Evolutionary conservation across 2,329 filamentous ascomycete genomes (phyloP), one percentile per base, ranked within the genome.

Genomic region (Alternaria ethzedia): DNA sequence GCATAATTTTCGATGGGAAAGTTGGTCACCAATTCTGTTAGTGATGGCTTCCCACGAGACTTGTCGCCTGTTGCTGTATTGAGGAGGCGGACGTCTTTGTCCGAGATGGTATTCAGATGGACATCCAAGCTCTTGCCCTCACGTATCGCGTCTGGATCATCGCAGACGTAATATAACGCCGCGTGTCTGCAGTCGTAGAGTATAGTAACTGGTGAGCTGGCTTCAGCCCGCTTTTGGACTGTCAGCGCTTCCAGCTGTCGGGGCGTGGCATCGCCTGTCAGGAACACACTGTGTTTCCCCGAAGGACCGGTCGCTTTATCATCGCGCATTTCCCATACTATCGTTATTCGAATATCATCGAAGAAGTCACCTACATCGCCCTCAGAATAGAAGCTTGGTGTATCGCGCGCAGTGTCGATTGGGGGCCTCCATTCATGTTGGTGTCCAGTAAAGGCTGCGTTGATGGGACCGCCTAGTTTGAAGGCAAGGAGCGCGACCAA

Each of bases 401-500:
- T 3, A 11, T 50, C 25, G 5, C 6, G 20, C 4, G 8, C 23
- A 7, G 59, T 25, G 5, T 21, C 28, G 20, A 15, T 26, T 5
- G 57, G 60, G 15, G 44, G 20, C 15, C 54, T 64, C 68, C 68
- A 70, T n/a, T 41, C 36, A 25, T 62, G 61, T 21, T 58, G 36
- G 30, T 57, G 55, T 15, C 57, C 49, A 17, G 62, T 66, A 28
- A 61, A 57, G 20, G 64, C 58, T 32, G 63, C 66, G 28, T 64
- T 67, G 47, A 70, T 44, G 2, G 66, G 63, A 17, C 66, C 66
- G 15, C 66, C 68, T 23, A 66, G 41, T 11, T 50, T 56, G 52
- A 58, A 70, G 3, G 66, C 62, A 12, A 69, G 21, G 12, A 69
- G 54, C 13, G 63, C 64, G 12, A 67, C 46, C 20, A 44, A 50